Evolutionary conservation across 106 monocot genomes (phyloP), one percentile per base, ranked within the genome.

Genomic region (Phalaenopsis equestris): DNA sequence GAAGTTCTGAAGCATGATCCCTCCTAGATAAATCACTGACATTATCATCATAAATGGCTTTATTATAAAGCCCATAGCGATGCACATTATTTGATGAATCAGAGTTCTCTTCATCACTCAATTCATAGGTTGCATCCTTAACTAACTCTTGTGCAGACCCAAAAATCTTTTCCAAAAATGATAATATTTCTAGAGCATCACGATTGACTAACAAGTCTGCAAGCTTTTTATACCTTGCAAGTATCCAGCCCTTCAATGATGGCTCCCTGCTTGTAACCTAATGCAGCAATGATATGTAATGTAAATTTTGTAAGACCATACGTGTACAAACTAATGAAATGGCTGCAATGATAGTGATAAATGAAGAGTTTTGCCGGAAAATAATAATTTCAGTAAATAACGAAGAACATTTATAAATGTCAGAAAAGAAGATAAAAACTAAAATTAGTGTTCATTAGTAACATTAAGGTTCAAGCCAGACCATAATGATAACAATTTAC

Each of bases 211-310:
- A 73, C 73, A 85, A 87, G 72, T 74, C 56, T 79, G 80, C 57
- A 48, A 99, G 83, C 43, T 85, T 88, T 41, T 86, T 95, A 73
- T 88, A 95, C 80, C 84, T 88, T 42, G 73, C 76, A 73, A 86
- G 36, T 70, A 95, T 83, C 99, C 99, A 99, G 80, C 77, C 45
- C 77, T 83, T 91, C 80, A 99, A 85, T 9, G 90, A 87, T 76
- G 90, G 83, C 58, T 99, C 87, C 72, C 41, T 85, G 18, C 76
- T 78, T 52, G 89, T 84, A 56, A 84, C 92, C 99, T 99, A 90
- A 47, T 52, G 23, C 3, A n/a, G 6, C 49, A 21, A 52, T 39
- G 48, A 76, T 12, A 23, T 16, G 48, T 49, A 76, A 18, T 74
- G 18, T 43, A 74, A 41, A 18, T 18, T 43, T 45, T 19, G 14